Evolutionary conservation across 2,329 filamentous ascomycete genomes (phyloP).

Genomic region (Monilinia vaccinii-corymbosi): DNA sequence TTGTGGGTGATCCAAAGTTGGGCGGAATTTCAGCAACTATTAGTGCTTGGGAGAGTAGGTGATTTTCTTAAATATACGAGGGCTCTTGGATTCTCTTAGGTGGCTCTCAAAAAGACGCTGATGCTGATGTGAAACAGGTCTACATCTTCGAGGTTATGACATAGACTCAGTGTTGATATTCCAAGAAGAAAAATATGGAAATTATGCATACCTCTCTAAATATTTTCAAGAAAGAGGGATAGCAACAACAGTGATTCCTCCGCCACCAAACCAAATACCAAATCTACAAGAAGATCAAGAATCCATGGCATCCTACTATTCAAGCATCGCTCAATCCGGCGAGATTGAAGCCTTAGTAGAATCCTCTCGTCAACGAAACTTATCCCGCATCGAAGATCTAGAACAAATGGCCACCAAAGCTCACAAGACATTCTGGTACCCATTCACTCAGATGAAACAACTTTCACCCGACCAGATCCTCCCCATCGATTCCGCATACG

Average conservation of each 20-base stretch:
- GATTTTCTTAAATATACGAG: too few species aligned
- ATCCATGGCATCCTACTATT: conserved; percentile 57
- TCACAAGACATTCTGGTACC: conserved; percentile 67
- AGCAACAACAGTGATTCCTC: conserved; percentile 44
- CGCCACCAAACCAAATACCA: conserved; percentile 43
- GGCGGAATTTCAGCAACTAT: conserved; percentile 77
- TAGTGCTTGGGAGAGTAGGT: conserved; percentile 56
- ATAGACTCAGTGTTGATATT: conserved; percentile 64
- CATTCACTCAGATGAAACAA: conserved; percentile 71
- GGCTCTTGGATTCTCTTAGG: rapidly evolving
- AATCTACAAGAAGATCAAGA: conserved; percentile 40
- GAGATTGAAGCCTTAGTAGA: conserved; percentile 39
- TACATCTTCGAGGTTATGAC: conserved; percentile 70
- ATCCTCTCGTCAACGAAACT: conserved; percentile 44
- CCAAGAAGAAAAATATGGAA: conserved; percentile 54
- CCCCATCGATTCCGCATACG: conserved; percentile 71
- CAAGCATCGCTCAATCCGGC: conserved; percentile 33
- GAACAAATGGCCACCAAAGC: conserved; percentile 54
- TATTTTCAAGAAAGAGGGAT: conserved; percentile 58
- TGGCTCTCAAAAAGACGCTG: neutral
- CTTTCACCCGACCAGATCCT: conserved; percentile 54
- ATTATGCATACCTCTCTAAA: conserved; percentile 55
- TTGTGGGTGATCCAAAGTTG: conserved; percentile 66
- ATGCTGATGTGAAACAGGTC: conserved; percentile 35
- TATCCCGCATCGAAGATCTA: conserved; percentile 46